Evolutionary conservation across 2,329 filamentous ascomycete genomes (phyloP).

Genomic region (Meredithiella fracta): DNA sequence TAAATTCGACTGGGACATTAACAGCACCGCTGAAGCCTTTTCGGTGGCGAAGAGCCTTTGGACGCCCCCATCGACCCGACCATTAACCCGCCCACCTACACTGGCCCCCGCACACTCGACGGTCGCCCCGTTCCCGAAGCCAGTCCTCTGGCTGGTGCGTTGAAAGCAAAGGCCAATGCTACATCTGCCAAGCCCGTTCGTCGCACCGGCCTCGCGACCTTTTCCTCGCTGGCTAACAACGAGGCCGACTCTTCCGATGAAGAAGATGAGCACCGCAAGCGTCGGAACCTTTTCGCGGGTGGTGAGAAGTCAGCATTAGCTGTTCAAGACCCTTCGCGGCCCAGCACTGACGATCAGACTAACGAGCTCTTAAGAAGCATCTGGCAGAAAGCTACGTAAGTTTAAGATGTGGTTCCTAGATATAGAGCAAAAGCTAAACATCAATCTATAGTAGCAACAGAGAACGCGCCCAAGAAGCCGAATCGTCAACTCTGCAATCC

Average conservation of each 20-base stretch:
- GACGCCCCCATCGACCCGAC: slow-evolving; percentile 12
- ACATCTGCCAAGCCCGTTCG: slow-evolving; percentile 25
- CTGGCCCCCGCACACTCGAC: slow-evolving; percentile 45
- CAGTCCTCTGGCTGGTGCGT: slow-evolving; percentile 19
- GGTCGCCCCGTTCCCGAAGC: slow-evolving; percentile 39
- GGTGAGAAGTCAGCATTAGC: slow-evolving; percentile 68
- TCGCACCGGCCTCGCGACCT: slow-evolving; percentile 43
- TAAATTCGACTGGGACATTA: slow-evolving; percentile 49
- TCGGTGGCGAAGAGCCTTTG: slow-evolving; percentile 30
- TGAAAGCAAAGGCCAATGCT: not conserved
- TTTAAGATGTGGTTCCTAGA: slow-evolving; percentile 5
- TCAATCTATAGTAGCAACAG: not conserved
- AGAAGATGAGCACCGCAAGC: slow-evolving; percentile 40
- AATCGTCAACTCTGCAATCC: slow-evolving; percentile 26
- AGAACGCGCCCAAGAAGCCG: slow-evolving; percentile 4
- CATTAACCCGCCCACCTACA: slow-evolving; percentile 29
- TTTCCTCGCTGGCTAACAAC: slow-evolving; percentile 36
- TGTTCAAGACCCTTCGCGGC: slow-evolving; percentile 41
- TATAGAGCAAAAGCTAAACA: too few species aligned
- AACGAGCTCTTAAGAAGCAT: slow-evolving; percentile 44
- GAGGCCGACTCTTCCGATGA: slow-evolving; percentile 39
- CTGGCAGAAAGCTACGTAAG: slow-evolving; percentile 46
- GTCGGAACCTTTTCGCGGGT: slow-evolving; percentile 61
- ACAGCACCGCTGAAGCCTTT: slow-evolving; percentile 46
- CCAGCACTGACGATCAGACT: slow-evolving; percentile 23